These are phyloP conservation scores for Williopsis jadinii DNA, from an alignment of 1,139 yeast genomes.

Conservation along the genomic window DNA sequence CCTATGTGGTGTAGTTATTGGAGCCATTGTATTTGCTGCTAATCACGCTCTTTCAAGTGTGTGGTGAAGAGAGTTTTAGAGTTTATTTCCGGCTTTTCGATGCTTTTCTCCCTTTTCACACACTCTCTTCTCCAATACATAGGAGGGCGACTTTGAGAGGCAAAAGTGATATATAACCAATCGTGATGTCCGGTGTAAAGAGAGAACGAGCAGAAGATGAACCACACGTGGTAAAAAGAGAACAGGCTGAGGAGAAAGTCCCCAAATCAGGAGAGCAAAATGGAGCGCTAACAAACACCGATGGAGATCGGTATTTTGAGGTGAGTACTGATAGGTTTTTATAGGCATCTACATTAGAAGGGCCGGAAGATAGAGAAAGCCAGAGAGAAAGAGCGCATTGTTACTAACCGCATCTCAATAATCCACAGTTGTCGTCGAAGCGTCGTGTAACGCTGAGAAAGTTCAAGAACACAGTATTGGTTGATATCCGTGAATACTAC, in stretches of 20 bases:
- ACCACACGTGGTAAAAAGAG: neutral
- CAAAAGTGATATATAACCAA: too few species aligned
- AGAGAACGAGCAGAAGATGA: constrained; percentile 5
- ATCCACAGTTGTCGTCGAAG: constrained; percentile 45
- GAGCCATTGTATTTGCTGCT: neutral
- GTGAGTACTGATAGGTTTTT: constrained; percentile 9
- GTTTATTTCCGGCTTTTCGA: too few species aligned
- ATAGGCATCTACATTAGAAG: too few species aligned
- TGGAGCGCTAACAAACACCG: constrained; percentile 2
- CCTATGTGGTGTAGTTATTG: constrained; percentile 12
- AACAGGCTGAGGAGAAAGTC: too few species aligned
- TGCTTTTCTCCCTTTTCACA: too few species aligned
- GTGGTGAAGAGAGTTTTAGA: too few species aligned
- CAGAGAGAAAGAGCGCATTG: neutral
- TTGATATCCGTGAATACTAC: constrained; percentile 81
- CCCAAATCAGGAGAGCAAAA: too few species aligned
- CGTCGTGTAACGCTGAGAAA: constrained; percentile 67
- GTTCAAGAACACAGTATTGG: constrained; percentile 55
- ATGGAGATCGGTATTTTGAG: constrained; percentile 11
- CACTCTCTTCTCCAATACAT: too few species aligned
- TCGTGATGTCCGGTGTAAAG: constrained; percentile 5
- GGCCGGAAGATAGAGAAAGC: neutral
- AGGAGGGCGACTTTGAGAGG: neutral
- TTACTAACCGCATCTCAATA: neutral
- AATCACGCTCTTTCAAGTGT: too few species aligned